A percentile compares a stretch with the other conserved stretches of the same genome.
Conservation (phyloP, 108 stramenopile species). For the Skeletonema tropicum region DNA sequence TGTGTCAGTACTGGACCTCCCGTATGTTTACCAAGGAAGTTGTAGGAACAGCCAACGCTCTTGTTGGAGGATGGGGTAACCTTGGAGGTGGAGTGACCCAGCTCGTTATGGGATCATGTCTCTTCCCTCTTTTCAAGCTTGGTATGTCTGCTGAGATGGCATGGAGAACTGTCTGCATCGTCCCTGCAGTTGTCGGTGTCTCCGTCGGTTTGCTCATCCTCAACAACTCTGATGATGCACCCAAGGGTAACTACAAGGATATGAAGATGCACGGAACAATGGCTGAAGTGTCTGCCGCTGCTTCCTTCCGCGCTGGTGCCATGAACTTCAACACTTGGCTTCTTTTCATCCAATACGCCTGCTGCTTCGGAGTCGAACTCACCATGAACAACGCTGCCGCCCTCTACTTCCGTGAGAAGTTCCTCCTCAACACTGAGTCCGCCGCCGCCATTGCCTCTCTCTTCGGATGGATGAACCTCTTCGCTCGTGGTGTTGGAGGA, state of each 20-base stretch:
- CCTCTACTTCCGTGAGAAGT: constrained; percentile 57
- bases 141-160: constrained; percentile 40
- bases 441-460: constrained; percentile 60
- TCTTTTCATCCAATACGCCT: constrained; percentile 72
- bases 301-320: constrained; percentile 52
- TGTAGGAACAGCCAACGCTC: constrained; percentile 75
- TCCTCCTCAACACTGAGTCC: constrained; percentile 44
- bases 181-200: constrained; percentile 66
- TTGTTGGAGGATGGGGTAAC: constrained; percentile 84
- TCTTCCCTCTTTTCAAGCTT: constrained; percentile 59
- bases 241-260: constrained; percentile 72
- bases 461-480: constrained; percentile 71
- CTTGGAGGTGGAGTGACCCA: constrained; percentile 68
- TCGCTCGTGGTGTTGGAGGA: constrained; percentile 69
- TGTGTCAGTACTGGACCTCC: constrained; percentile 75
- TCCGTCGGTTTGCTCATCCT: constrained; percentile 40
- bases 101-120: constrained; percentile 56
- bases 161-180: constrained; percentile 71
- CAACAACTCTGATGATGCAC: constrained; percentile 66
- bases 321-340: constrained; percentile 74
- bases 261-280: constrained; percentile 60
- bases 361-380: constrained; percentile 83
- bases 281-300: constrained; percentile 47
- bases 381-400: constrained; percentile 74
- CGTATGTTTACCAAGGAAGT: constrained; percentile 73